Evolutionary conservation across 805 yeast genomes (phyloP), one percentile per base, ranked within the genome.

Genomic region (Millerozyma acaciae): DNA sequence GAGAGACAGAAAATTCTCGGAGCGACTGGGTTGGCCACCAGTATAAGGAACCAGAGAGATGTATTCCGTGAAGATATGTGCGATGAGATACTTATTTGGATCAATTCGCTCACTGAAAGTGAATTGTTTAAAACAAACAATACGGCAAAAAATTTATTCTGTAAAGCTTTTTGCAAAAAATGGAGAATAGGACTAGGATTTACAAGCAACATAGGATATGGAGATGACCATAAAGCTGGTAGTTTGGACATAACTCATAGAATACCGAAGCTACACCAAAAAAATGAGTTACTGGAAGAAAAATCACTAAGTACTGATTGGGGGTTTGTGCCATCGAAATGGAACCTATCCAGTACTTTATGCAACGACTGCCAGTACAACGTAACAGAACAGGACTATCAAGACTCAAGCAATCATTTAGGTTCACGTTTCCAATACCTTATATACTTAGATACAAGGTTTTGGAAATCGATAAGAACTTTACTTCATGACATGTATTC

Each of bases 31-130:
- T 61, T 84, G 13, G 73, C 80, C 2, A 70, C 81, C 1, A 73
- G 84, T 30, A 78, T 87, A 10, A 61, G 86, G 35, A 74, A 79
- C 33, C 66, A 76, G 12, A 62, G 88, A 36, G 95, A 86, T 48
- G 61, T 75, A 5, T 81, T 84, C 50, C 64, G 93, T 33, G 95
- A 87, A 50, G 89, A 83, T 37, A 78, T 84, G 84, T 79, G 83
- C 44, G 79, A 75, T 26, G 87, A 80, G 40, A 76, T 86, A 13
- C 51, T 84, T 5, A 46, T 53, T n/a, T 83, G 93, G 88, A 50
- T 86, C 4, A 53, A 60, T 17, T 81, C 77, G 24, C 54, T 87
- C 17, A 63, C 81, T 0, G 68, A 67, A 28, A 70, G 82, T 8
- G 69, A 74, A 22, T 45, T 80, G 4, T 68, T 70, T 38, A 75